A percentile compares a stretch with the other conserved stretches of the same genome.
phyloP scores from a whole-genome alignment of 176 grass and related monocot species.

The Stipa capillata region DNA sequence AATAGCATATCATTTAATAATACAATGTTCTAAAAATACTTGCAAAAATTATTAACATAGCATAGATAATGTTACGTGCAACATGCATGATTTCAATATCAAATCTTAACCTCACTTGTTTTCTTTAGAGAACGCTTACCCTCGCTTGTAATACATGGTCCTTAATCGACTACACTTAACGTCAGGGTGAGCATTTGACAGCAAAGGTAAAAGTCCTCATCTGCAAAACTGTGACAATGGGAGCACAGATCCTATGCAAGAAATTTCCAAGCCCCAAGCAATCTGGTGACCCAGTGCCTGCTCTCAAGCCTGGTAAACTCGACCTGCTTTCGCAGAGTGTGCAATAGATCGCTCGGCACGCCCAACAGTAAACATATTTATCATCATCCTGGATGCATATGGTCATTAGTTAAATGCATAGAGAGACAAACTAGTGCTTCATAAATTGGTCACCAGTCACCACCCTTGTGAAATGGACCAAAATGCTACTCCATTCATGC shows the following conservation, averaged over 20 bases:
- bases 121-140: too few relatives aligned
- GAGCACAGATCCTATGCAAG: background rate
- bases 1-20: too few relatives aligned
- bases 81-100: too few relatives aligned
- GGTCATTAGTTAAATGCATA: background rate
- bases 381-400: background rate
- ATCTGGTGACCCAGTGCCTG: background rate
- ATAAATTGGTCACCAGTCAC: background rate
- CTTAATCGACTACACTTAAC: too few relatives aligned
- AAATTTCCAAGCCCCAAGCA: background rate
- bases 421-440: background rate
- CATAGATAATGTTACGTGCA: too few relatives aligned
- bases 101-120: too few relatives aligned
- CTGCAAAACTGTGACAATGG: background rate
- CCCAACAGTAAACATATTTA: background rate
- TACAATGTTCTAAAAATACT: too few relatives aligned
- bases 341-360: background rate
- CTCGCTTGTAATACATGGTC: too few relatives aligned
- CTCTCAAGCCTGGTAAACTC: background rate
- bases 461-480: background rate
- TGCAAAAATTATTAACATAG: too few relatives aligned
- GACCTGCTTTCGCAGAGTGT: background rate
- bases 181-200: too few relatives aligned
- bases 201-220: background rate
- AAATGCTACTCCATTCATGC: background rate